Percentiles rank a stretch among this genome's conserved stretches.
These are phyloP conservation scores for Fusarium lyarnte DNA, from an alignment of 2,329 filamentous ascomycete species.

Conservation along the genomic window DNA sequence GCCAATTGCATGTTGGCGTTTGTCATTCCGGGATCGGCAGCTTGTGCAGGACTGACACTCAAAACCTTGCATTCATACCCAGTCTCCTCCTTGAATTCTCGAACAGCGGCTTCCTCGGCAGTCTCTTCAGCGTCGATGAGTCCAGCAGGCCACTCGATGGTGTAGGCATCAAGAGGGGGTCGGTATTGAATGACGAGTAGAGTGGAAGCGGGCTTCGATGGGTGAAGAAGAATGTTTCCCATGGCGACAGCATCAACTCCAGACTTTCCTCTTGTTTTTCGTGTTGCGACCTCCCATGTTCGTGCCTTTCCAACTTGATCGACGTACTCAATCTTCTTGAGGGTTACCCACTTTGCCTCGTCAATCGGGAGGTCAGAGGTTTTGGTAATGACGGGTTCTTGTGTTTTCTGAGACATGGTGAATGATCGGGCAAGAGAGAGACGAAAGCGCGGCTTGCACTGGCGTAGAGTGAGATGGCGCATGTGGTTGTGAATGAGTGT, in stretches of 20 bases:
- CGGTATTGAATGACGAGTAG: constrained; percentile 42
- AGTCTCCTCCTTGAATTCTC: constrained; percentile 43
- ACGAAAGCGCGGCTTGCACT: neutral
- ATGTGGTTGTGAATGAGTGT: neutral
- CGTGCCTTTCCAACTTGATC: constrained; percentile 40
- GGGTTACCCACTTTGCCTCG: constrained; percentile 40
- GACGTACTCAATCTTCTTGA: constrained; percentile 43
- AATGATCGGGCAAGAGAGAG: neutral
- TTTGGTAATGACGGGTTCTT: constrained; percentile 41
- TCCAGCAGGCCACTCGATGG: constrained; percentile 41
- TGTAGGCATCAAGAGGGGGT: constrained; percentile 41
- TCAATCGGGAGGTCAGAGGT: constrained; percentile 33
- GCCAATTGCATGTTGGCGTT: constrained; percentile 43
- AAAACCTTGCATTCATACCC: constrained; percentile 38
- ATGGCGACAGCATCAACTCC: constrained; percentile 43
- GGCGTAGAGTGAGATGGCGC: neutral
- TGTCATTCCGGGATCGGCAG: constrained; percentile 41
- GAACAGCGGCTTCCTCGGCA: constrained; percentile 37
- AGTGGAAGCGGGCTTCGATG: constrained; percentile 40
- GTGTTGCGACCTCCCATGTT: constrained; percentile 42
- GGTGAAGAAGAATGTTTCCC: constrained; percentile 41
- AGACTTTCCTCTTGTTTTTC: constrained; percentile 39
- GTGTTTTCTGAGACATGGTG: constrained; percentile 30
- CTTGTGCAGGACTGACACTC: constrained; percentile 35
- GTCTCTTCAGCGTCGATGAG: constrained; percentile 42